Percentiles rank a stretch among this genome's conserved stretches.
These are phyloP conservation scores for Trichoderma citrinoviride DNA, from an alignment of 2,329 filamentous ascomycete species.

Conservation along the genomic window DNA sequence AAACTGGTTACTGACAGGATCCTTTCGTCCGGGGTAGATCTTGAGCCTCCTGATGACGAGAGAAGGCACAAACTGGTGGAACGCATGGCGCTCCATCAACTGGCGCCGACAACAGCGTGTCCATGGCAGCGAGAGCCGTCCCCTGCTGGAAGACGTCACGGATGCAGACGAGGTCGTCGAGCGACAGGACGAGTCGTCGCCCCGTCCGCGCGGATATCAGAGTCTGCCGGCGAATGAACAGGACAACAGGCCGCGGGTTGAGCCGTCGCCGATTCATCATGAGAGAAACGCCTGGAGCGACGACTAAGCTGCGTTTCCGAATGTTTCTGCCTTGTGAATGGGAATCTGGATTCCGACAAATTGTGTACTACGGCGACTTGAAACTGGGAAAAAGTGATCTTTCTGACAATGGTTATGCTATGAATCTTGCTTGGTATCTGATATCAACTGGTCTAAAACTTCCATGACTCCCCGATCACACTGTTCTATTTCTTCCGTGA, in stretches of 20 bases:
- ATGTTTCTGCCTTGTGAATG: neutral
- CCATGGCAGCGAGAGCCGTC: slow-evolving; percentile 26
- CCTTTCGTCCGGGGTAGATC: slow-evolving; percentile 28
- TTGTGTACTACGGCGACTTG: neutral
- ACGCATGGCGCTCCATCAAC: slow-evolving; percentile 25
- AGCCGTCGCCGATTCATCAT: slow-evolving; percentile 28
- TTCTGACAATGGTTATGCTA: neutral
- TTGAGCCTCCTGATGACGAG: slow-evolving; percentile 34
- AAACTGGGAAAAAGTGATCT: neutral
- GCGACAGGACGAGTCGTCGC: slow-evolving; percentile 20
- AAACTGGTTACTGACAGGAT: neutral
- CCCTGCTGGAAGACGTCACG: slow-evolving; percentile 33
- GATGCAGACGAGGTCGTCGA: slow-evolving; percentile 30
- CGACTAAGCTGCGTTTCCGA: neutral
- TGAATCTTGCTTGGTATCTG: neutral
- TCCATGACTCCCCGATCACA: too few relatives aligned
- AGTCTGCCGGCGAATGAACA: slow-evolving; percentile 21
- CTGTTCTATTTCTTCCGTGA: slow-evolving; percentile 28
- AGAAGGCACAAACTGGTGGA: slow-evolving; percentile 34
- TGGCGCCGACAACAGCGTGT: slow-evolving; percentile 21
- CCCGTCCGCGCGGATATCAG: slow-evolving; percentile 25
- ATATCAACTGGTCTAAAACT: neutral
- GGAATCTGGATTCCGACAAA: neutral
- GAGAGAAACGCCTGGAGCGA: slow-evolving; percentile 31
- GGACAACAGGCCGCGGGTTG: slow-evolving; percentile 27